Conservation (phyloP, 1,284 basidiomycete genomes). For the Trametes pubescens region DNA sequence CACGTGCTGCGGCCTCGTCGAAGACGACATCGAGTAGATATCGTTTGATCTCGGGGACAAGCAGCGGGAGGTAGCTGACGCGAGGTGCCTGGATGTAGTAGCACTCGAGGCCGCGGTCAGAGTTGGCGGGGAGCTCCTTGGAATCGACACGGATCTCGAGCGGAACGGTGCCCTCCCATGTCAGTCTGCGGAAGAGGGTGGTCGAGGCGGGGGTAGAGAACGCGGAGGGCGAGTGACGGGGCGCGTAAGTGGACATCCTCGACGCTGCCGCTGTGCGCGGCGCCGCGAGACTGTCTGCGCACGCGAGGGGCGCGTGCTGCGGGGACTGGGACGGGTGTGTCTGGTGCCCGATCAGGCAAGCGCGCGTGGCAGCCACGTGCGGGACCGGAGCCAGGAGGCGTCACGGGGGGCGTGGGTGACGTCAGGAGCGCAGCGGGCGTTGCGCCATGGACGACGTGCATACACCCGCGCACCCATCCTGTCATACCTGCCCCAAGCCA, state of each 20-base stretch:
- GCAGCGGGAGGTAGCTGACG: constrained; percentile 90
- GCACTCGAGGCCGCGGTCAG: constrained; percentile 85
- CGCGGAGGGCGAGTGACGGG: constrained; percentile 60
- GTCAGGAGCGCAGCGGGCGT: constrained; percentile 20
- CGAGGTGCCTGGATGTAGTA: constrained; percentile 89
- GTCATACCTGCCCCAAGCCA: constrained; percentile 14
- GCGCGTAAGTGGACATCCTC: constrained; percentile 66
- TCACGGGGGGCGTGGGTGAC: constrained; percentile 22
- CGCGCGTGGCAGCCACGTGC: constrained; percentile 19
- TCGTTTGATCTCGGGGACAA: constrained; percentile 85
- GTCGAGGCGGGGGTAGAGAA: constrained; percentile 66
- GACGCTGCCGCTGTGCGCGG: constrained; percentile 23
- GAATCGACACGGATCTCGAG: constrained; percentile 85
- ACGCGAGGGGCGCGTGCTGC: constrained; percentile 25
- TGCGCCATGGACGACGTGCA: constrained; percentile 8
- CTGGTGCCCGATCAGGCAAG: constrained; percentile 11
- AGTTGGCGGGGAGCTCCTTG: constrained; percentile 86
- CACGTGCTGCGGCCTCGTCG: constrained; percentile 77
- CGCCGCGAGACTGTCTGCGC: constrained; percentile 13
- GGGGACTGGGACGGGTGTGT: constrained; percentile 25
- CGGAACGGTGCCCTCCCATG: constrained; percentile 88
- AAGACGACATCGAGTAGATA: constrained; percentile 91
- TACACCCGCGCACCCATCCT: neutral
- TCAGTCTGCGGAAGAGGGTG: constrained; percentile 79
- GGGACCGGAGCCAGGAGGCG: neutral